Conservation (phyloP, 495 filamentous ascomycete species). For the Hypoxylon lienhwacheense region DNA sequence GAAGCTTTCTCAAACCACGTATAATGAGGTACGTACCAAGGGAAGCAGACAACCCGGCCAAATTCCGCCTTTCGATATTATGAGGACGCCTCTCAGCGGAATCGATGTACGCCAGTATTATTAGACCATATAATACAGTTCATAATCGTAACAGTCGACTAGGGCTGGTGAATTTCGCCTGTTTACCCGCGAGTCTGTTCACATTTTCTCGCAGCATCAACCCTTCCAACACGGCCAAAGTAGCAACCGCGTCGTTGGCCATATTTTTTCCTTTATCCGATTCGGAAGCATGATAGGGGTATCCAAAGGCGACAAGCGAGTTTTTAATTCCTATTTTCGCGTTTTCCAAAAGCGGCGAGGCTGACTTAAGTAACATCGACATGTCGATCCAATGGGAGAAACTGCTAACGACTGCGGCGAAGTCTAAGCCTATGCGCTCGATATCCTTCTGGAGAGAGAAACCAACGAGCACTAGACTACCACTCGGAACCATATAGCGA, state of each 20-base stretch:
- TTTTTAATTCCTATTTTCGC: neutral
- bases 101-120: too few relatives aligned
- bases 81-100: too few relatives aligned
- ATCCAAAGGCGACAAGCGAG: neutral
- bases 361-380: neutral
- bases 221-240: neutral
- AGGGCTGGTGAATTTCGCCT: neutral
- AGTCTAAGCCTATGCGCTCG: neutral
- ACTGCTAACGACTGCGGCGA: neutral
- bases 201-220: neutral
- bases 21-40: too few relatives aligned
- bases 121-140: too few relatives aligned
- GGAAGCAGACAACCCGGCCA: too few relatives aligned
- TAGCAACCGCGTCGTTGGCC: conserved; percentile 2
- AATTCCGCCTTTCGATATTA: too few relatives aligned
- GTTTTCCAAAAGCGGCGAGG: neutral
- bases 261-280: neutral
- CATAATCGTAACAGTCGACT: neutral
- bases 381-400: conserved; percentile 15
- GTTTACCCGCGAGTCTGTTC: neutral
- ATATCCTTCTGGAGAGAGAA: neutral
- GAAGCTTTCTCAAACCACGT: too few relatives aligned
- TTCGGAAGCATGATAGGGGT: neutral
- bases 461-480: conserved; percentile 3
- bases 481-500: neutral